Evolutionary conservation across 371 early-diverging fungal species (phyloP).

Genomic region (Mortierella sp.): DNA sequence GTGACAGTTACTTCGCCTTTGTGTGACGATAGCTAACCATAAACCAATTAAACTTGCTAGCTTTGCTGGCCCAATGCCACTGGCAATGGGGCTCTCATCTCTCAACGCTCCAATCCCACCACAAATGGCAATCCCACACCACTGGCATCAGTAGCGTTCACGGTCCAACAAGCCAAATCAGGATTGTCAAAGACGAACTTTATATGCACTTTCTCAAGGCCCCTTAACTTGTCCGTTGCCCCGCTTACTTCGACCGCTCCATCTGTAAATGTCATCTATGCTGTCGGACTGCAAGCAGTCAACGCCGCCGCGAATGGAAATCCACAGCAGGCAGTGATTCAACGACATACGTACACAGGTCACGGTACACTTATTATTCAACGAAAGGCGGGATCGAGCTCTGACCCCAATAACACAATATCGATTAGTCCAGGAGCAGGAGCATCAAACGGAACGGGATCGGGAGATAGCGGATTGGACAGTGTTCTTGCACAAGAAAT

Average conservation of each 20-base stretch:
- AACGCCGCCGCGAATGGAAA: not conserved
- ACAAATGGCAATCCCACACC: slow-evolving; percentile 12
- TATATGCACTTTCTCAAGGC: slow-evolving; percentile 37
- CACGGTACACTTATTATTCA: slow-evolving; percentile 23
- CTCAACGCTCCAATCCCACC: slow-evolving; percentile 20
- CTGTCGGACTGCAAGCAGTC: slow-evolving; percentile 20
- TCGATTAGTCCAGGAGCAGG: not conserved
- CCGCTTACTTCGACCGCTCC: slow-evolving; percentile 23
- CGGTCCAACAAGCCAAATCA: slow-evolving; percentile 22
- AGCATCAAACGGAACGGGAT: no score
- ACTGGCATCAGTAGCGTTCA: slow-evolving; percentile 4
- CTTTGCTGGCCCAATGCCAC: slow-evolving; percentile 40
- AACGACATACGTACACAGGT: slow-evolving; percentile 22
- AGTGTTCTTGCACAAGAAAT: not conserved
- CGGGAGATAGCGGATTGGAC: not conserved
- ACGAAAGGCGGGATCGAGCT: slow-evolving; percentile 21
- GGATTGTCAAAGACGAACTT: slow-evolving; percentile 18
- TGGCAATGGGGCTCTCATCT: slow-evolving; percentile 23
- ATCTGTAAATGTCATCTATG: slow-evolving; percentile 24
- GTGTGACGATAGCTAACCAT: not conserved
- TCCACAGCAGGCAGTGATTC: slow-evolving; percentile 28
- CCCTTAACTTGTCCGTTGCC: slow-evolving; percentile 14
- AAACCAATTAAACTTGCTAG: slow-evolving; percentile 1
- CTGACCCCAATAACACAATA: not conserved
- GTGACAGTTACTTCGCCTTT: not conserved